These are phyloP conservation scores for Magnolia changhungtana DNA, from an alignment of 164 flowering plant genomes.

Conservation along the genomic window DNA sequence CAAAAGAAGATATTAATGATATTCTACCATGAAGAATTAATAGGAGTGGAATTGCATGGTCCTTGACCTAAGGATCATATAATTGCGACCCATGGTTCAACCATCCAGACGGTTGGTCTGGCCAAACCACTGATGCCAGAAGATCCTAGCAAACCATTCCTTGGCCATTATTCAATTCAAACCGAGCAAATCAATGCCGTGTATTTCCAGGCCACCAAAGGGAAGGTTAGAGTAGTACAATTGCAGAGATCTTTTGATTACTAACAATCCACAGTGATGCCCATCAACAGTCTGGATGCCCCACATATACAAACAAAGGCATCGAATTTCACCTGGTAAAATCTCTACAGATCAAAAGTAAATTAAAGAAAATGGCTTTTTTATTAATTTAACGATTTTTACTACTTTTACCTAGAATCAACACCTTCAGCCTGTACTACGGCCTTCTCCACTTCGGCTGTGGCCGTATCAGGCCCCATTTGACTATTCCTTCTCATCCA, in stretches of 20 bases:
- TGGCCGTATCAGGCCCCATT: constrained; percentile 37
- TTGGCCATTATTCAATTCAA: no score
- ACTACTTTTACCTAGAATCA: constrained; percentile 48
- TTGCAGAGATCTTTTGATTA: background rate
- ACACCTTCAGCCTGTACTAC: constrained; percentile 74
- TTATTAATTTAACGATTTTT: no score
- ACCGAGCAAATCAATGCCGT: no score
- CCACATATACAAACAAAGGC: background rate
- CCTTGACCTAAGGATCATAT: no score
- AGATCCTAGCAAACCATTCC: no score
- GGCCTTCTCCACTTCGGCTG: constrained; percentile 83
- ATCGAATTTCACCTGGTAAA: background rate
- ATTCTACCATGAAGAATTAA: no score
- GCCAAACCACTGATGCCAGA: no score
- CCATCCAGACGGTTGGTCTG: no score
- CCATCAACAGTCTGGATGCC: background rate
- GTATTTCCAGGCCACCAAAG: no score
- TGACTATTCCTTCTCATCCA: constrained; percentile 66
- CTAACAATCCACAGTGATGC: background rate
- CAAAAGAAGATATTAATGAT: no score
- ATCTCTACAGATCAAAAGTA: background rate
- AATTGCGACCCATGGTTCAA: no score
- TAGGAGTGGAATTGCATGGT: no score
- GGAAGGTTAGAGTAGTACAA: background rate
- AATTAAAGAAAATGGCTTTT: background rate